Evolutionary conservation across 2,329 filamentous ascomycete genomes (phyloP), one percentile per base, ranked within the genome.

Genomic region (Aspergillus phoenicis): DNA sequence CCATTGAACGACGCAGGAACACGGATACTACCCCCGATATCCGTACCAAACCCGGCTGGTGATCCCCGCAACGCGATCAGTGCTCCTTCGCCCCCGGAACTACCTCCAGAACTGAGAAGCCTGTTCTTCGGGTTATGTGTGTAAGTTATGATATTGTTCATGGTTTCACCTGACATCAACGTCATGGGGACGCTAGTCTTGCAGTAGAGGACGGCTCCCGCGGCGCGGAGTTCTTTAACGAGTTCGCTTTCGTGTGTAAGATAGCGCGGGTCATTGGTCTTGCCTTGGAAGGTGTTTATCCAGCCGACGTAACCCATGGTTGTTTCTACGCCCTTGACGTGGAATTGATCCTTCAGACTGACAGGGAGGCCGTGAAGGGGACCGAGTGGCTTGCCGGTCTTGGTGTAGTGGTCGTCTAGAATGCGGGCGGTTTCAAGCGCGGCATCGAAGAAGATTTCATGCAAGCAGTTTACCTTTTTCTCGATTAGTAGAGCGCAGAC

Each of bases 221-320:
- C 74, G 5, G 73, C 75, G 8, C 83, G 77, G 13, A 88, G 74
- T 65, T 85, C 82, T 24, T 73, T 75, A 2, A 87, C 85, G 68
- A 88, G 81, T 64, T 87, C 82, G 52, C 84, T 87, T 73, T 89
- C 80, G 64, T 82, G 82, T 45, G 79, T 67, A 3, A 71, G 71
- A 73, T 75, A 75, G 77, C 85, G 68, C 77, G 83, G 33, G 78
- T 81, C 61, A 77, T 83, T 80, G 61, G 81, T 81, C 45, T 80
- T 75, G 54, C 84, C 86, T 72, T 88, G 75, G 64, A 87, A 84
- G 0, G 83, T 84, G 6, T 82, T 83, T n/a, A 89, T 83, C 82
- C 86, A 87, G n/a, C 86, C 85, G 24, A 88, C 79, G 67, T 88
- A 89, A 11, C 86, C 87, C 80, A 89, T 89, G 70, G 75, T 87